Conservation (phyloP, 2,329 filamentous ascomycete genomes). For the Furcasterigmium furcatum region DNA sequence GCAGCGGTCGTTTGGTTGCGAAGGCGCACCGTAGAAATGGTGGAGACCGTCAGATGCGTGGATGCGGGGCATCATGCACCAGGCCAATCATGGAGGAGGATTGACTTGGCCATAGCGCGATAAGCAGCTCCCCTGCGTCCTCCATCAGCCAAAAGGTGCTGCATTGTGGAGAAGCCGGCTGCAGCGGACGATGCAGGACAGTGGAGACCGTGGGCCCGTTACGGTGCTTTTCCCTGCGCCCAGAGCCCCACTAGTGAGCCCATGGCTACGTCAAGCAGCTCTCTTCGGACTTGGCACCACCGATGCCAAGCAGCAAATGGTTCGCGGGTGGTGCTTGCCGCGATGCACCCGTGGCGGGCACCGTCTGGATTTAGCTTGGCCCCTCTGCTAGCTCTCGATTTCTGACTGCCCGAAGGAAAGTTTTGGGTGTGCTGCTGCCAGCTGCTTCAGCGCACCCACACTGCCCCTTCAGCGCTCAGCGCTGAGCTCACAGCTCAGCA, state of each 20-base stretch:
- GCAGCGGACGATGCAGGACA: constrained; percentile 1
- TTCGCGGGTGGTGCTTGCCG: background rate
- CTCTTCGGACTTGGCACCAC: background rate
- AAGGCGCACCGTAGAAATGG: background rate
- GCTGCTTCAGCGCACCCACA: too few relatives aligned
- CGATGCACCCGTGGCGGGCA: background rate
- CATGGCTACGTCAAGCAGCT: constrained; percentile 4
- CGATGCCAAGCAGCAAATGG: background rate
- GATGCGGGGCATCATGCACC: background rate
- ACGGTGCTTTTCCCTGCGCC: constrained; percentile 1
- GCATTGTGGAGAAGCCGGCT: background rate
- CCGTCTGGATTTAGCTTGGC: background rate
- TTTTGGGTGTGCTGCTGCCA: too few relatives aligned
- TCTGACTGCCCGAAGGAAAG: too few relatives aligned
- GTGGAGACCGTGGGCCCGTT: background rate
- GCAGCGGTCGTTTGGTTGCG: background rate
- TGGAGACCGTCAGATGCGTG: background rate
- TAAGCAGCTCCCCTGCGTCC: constrained; percentile 1
- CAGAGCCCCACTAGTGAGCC: constrained; percentile 1
- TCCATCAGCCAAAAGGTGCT: background rate
- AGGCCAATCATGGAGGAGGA: background rate
- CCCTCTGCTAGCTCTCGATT: background rate
- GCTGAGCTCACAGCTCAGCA: too few relatives aligned
- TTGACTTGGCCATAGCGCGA: constrained; percentile 1
- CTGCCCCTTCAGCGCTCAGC: too few relatives aligned